Evolutionary conservation across 768 basidiomycete species (phyloP), one percentile per base, ranked within the genome.

Genomic region (Antrodiella citrinella): DNA sequence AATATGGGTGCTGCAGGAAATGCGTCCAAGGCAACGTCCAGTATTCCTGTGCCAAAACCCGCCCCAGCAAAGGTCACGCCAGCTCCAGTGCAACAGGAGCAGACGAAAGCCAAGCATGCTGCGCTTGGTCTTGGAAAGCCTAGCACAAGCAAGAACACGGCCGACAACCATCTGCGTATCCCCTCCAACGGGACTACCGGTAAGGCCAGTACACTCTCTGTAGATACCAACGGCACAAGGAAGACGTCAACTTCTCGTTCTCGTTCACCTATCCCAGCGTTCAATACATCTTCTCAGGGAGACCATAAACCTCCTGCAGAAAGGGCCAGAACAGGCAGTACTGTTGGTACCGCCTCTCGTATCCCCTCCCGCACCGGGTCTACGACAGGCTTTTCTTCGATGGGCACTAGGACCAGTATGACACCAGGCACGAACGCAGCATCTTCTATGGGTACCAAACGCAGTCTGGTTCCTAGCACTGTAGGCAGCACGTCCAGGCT

Each of bases 371-470:
- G 41, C 18, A 48, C 45, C 26, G 55, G 23, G 55, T 42, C 54
- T 24, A 50, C 51, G 2, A 46, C 50, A 4, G 54, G 49, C 3
- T 52, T 52, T 3, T 65, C 64, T 1, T 65, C 66, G 11, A 51
- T 65, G 30, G 67, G 66, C n/a, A 63, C 67, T 7, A 57, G 63
- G 39, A 58, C 54, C 2, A 57, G 59, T 24, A 57, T 56, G 3
- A 51, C 56, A 3, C 56, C 67, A 2, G 62, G 57, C 22, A 46
- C 58, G 20, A 53, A 66, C 44, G 58, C 65, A 4, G 67, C 70
- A 0, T 74, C 74, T 1, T 78, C 78, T 0, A 62, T 78, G 11
- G 77, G 76, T 1, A 72, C 72, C 0, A 65, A 70, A 24, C 59
- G 61, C n/a, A 61, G 66, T 21, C 25, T 55, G 15, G 48, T 40